A percentile compares a stretch with the other conserved stretches of the same genome.
Conservation (phyloP, 2,329 filamentous ascomycete genomes). For the Claviceps sorghi region DNA sequence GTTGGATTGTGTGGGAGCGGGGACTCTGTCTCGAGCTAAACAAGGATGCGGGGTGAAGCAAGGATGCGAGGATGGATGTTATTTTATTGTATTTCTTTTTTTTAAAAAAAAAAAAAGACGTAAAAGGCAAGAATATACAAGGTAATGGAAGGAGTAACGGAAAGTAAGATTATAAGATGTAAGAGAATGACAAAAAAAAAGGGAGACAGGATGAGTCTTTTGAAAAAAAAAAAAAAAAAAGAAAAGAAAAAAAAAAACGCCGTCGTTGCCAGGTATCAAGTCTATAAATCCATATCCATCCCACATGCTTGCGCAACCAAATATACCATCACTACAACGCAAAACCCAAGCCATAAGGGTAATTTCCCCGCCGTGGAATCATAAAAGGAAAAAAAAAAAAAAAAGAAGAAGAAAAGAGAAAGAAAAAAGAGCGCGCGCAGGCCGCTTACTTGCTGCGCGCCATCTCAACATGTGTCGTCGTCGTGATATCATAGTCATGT, state of each 20-base stretch:
- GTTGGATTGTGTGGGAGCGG: too few species aligned
- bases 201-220: too few species aligned
- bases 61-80: not conserved
- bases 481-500: not conserved
- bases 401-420: too few species aligned
- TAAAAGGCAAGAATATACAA: not conserved
- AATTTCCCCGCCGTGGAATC: not conserved
- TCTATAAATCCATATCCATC: not conserved
- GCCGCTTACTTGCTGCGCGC: not conserved
- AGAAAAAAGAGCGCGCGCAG: too few species aligned
- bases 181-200: too few species aligned
- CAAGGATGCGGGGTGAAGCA: not conserved
- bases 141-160: too few species aligned
- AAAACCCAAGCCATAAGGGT: not conserved
- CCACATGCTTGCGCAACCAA: not conserved
- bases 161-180: too few species aligned
- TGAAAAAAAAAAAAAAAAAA: not conserved
- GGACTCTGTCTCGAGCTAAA: not conserved
- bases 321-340: not conserved
- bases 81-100: too few species aligned
- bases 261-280: not conserved
- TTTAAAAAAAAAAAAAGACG: not conserved
- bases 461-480: not conserved
- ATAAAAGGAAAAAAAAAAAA: not conserved
- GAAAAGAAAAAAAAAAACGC: not conserved